Conservation (phyloP, 148 eudicot species). For the Pouteria glomerata region DNA sequence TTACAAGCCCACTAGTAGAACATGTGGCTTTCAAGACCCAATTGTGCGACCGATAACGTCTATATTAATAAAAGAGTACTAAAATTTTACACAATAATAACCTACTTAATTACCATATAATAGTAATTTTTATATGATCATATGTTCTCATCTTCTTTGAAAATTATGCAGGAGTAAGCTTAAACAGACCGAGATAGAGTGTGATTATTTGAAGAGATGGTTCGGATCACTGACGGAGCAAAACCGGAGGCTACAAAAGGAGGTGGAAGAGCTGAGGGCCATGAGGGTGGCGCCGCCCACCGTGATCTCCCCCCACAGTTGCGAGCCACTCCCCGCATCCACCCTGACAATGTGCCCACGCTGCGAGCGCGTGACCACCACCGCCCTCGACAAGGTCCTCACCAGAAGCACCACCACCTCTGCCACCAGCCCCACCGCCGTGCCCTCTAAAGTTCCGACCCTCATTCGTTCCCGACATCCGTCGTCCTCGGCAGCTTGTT, state of each 20-base stretch:
- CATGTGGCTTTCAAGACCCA: too few species aligned
- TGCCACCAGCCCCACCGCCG: background rate
- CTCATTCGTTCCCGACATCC: conserved; percentile 17
- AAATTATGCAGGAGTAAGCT: conserved; percentile 48
- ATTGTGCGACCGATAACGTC: too few species aligned
- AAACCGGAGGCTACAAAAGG: conserved; percentile 37
- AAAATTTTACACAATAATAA: too few species aligned
- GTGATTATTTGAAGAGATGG: conserved; percentile 44
- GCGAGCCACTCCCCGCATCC: conserved; percentile 22
- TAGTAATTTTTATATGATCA: too few species aligned
- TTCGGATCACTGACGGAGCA: conserved; percentile 40
- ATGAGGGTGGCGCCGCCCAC: conserved; percentile 24
- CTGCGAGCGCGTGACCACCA: conserved; percentile 33
- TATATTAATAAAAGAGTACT: too few species aligned
- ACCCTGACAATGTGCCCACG: conserved; percentile 43
- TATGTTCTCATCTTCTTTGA: too few species aligned
- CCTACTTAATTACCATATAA: too few species aligned
- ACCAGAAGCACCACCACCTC: conserved; percentile 13
- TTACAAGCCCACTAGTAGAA: too few species aligned
- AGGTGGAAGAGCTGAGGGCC: conserved; percentile 51
- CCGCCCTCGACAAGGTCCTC: conserved; percentile 11
- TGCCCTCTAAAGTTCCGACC: conserved; percentile 10
- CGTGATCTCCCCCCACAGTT: conserved; percentile 17
- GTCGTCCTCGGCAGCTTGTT: conserved; percentile 10
- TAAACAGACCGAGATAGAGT: conserved; percentile 53